A percentile compares a stretch with the other conserved stretches of the same genome.
Conservation (phyloP, 2,329 filamentous ascomycete species). For the Leptographium lundbergii region DNA sequence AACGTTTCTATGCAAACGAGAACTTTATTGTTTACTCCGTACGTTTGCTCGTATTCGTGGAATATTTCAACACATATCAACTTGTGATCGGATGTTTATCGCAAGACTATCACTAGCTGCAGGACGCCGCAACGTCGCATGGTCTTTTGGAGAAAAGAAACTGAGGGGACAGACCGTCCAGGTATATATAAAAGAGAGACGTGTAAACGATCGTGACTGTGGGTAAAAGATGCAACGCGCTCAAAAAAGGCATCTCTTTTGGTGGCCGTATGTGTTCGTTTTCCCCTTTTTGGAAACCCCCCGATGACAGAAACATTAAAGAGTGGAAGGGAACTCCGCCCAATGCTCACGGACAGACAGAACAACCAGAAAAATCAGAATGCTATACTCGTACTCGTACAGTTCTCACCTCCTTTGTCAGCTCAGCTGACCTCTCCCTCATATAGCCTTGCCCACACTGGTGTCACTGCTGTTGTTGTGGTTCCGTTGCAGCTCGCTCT, state of each 20-base stretch:
- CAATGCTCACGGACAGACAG: background rate
- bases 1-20: too few relatives aligned
- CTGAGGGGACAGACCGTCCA: background rate
- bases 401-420: background rate
- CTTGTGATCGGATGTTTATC: background rate
- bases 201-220: background rate
- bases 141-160: background rate
- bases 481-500: constrained; percentile 5
- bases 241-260: background rate
- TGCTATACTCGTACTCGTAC: background rate
- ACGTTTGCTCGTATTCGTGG: background rate
- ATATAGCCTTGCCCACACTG: constrained; percentile 12
- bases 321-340: background rate
- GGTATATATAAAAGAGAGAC: background rate
- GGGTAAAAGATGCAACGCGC: background rate
- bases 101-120: background rate
- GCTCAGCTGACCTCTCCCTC: background rate
- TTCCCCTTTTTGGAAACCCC: background rate
- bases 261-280: background rate
- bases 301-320: background rate
- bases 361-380: background rate
- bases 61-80: background rate
- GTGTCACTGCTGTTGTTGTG: constrained; percentile 8
- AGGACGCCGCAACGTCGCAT: background rate
- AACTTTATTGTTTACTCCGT: too few relatives aligned